phyloP scores from a whole-genome alignment of 2,329 filamentous ascomycete species.

The Aspergillus thermomutatus region DNA sequence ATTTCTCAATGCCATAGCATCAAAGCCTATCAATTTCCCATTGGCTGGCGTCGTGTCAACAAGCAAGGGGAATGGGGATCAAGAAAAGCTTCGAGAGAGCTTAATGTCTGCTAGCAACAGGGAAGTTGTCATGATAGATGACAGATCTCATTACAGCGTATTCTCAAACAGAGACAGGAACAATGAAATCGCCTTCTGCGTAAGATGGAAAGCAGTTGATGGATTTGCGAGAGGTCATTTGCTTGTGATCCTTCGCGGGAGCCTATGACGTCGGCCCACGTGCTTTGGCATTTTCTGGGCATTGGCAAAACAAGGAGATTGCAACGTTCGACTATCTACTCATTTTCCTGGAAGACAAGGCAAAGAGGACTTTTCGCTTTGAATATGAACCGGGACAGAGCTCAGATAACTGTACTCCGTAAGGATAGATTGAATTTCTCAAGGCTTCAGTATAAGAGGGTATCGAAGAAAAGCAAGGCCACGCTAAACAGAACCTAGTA shows the following conservation, averaged over 20 bases:
- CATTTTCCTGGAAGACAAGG: background rate
- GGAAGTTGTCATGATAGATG: background rate
- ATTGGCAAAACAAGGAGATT: constrained; percentile 1
- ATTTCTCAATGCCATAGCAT: background rate
- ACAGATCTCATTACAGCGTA: background rate
- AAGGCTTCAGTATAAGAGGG: background rate
- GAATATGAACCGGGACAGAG: background rate
- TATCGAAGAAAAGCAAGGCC: background rate
- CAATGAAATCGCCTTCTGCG: background rate
- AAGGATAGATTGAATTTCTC: background rate
- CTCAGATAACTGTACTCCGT: background rate
- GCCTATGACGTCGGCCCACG: constrained; percentile 37
- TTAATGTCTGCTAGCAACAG: background rate
- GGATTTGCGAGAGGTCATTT: background rate
- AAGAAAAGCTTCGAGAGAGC: constrained; percentile 3
- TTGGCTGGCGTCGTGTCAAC: constrained; percentile 6
- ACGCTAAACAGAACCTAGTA: background rate
- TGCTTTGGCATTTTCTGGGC: constrained; percentile 15
- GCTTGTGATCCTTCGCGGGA: constrained; percentile 11
- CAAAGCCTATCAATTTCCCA: background rate
- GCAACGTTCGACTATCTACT: background rate
- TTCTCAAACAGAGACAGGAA: background rate
- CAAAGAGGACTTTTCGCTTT: background rate
- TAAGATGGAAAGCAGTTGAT: background rate
- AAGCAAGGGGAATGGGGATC: constrained; percentile 9